Base-by-base conservation (phyloP, 441 rosid species). In the Mallotus japonicus region DNA sequence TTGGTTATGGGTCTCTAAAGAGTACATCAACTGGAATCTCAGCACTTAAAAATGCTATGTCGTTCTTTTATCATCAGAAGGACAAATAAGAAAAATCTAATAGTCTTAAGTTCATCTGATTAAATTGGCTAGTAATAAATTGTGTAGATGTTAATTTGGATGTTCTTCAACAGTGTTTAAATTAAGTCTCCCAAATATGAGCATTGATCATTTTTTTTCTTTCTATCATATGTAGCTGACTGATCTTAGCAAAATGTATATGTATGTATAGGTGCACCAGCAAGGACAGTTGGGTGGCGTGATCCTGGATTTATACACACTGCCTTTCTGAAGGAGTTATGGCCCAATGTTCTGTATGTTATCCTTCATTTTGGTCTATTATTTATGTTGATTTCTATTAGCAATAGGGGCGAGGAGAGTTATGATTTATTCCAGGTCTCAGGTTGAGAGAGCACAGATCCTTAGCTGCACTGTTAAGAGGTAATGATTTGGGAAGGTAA, bases 231-330 rank as follows among this genome's bases (percentile, higher is more conserved):
- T 66, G 28, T 47, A n/a, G 5, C 61, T 62, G 17, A 51, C 59
- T 59, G 65, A 65, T 76, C 55, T 58, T 34, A 11, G 66, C 65
- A 58, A 70, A 28, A 70, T 67, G 65, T 49, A 40, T 44, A 19
- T 65, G 72, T 32, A 50, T 24, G 72, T 32, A 50, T 24, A 89
- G 92, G 87, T 82, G 87, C 87, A 58, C 98, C 98, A 54, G 98
- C 98, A 44, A 89, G 92, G 62, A 91, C 95, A 2, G 94, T 91
- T 6, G 98, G 98, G 74, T 93, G 98, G 95, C 91, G 97, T 75
- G 95, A 93, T 88, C 97, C 97, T 8, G 97, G 98, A 80, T 90
- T 76, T 74, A 86, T 87, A 77, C 98, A 93, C 80, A 90, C 98
- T 46, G 74, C 90, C 75, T 90, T 91, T 67, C 83, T 93, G 79